Percentiles rank a stretch among this genome's conserved stretches.
phyloP scores from a whole-genome alignment of 1,284 basidiomycete species.

The Bjerkandera adusta region DNA sequence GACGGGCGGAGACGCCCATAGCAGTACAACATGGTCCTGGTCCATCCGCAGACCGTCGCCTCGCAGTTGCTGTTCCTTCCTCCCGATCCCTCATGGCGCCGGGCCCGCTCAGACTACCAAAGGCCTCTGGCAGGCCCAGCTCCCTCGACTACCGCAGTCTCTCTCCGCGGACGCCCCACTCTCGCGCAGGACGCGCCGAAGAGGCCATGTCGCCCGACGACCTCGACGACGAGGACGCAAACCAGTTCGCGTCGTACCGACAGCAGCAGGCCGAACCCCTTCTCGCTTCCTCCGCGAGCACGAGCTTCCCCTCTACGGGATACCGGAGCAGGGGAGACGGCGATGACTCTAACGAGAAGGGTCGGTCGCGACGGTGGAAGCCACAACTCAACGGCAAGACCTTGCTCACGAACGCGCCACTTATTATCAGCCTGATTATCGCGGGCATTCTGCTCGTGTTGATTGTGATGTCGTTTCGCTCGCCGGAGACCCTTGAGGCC shows the following conservation, averaged over 20 bases:
- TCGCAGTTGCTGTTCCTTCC: constrained; percentile 3
- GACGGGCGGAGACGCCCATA: constrained; percentile 2
- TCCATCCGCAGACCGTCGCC: background rate
- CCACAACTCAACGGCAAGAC: constrained; percentile 17
- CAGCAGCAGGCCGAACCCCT: constrained; percentile 50
- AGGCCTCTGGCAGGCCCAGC: constrained; percentile 32
- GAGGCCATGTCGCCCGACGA: constrained; percentile 50
- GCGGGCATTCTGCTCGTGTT: constrained; percentile 50
- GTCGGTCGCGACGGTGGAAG: constrained; percentile 6
- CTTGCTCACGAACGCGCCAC: constrained; percentile 28
- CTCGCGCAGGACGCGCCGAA: constrained; percentile 55
- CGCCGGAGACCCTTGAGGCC: constrained; percentile 47
- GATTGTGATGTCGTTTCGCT: constrained; percentile 46
- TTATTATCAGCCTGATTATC: constrained; percentile 45
- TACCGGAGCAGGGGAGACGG: constrained; percentile 43
- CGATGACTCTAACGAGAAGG: constrained; percentile 13
- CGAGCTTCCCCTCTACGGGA: constrained; percentile 37
- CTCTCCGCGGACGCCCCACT: constrained; percentile 64
- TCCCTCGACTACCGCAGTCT: constrained; percentile 40
- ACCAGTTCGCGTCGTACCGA: constrained; percentile 28
- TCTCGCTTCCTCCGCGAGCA: constrained; percentile 43
- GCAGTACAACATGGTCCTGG: background rate
- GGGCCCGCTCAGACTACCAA: constrained; percentile 10
- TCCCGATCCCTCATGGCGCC: constrained; percentile 3
- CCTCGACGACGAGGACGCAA: constrained; percentile 42